phyloP scores from a whole-genome alignment of 2,329 filamentous ascomycete species.

The Aspergillus puulaauensis region DNA sequence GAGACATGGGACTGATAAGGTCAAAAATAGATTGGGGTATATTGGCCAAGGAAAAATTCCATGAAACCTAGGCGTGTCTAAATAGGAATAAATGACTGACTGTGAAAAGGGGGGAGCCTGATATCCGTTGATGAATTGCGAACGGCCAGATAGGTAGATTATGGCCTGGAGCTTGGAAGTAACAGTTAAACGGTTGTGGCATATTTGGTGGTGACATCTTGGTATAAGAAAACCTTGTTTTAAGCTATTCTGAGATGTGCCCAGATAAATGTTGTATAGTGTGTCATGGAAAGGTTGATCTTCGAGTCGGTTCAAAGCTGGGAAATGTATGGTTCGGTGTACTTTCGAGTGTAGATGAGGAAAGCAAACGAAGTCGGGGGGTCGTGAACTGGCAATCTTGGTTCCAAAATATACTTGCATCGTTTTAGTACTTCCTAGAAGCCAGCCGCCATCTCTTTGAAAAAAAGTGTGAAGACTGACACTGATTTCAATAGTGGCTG shows the following conservation, averaged over 20 bases:
- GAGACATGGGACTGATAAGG: not conserved
- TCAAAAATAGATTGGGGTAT: constrained; percentile 15
- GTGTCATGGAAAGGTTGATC: not conserved
- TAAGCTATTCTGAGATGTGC: not conserved
- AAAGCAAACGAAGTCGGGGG: not conserved
- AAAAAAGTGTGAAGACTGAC: not conserved
- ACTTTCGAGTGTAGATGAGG: not conserved
- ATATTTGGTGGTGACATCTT: not conserved
- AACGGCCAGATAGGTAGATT: not conserved
- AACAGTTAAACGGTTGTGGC: not conserved
- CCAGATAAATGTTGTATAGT: not conserved
- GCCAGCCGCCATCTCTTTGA: not conserved
- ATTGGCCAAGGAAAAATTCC: constrained; percentile 5
- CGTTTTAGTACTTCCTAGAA: not conserved
- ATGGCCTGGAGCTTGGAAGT: not conserved
- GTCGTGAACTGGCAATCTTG: constrained; percentile 4
- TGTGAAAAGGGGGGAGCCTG: not conserved
- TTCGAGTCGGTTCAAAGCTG: not conserved
- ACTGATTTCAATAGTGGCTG: not conserved
- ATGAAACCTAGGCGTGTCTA: constrained; percentile 5
- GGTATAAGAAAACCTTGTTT: not conserved
- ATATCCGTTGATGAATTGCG: not conserved
- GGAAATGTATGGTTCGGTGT: not conserved
- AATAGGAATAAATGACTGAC: not conserved
- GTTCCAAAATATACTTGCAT: not conserved